Evolutionary conservation across 2,329 filamentous ascomycete species (phyloP).

Genomic region (Fusarium nygamai): DNA sequence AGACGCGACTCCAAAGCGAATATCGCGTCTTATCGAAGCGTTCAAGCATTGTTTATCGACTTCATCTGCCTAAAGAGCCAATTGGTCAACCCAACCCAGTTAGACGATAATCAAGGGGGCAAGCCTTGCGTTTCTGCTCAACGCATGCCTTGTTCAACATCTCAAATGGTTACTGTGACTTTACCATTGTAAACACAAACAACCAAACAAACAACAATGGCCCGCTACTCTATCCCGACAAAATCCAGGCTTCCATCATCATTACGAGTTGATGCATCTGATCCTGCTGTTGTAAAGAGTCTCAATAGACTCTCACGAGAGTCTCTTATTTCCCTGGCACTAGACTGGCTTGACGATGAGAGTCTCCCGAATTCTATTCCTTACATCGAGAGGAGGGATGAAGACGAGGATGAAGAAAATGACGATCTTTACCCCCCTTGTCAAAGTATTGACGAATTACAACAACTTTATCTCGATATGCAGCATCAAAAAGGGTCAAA

Average conservation of each 20-base stretch:
- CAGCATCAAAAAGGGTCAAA: constrained; percentile 69
- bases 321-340: constrained; percentile 75
- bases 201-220: constrained; percentile 51
- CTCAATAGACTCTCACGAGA: constrained; percentile 76
- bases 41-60: constrained; percentile 12
- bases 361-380: constrained; percentile 65
- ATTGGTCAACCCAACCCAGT: neutral
- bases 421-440: constrained; percentile 77
- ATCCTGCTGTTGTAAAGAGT: constrained; percentile 71
- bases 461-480: constrained; percentile 70
- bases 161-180: neutral
- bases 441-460: constrained; percentile 71
- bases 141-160: constrained; percentile 5
- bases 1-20: constrained; percentile 24
- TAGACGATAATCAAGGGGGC: neutral
- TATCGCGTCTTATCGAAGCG: constrained; percentile 22
- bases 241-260: constrained; percentile 76
- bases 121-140: neutral
- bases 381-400: constrained; percentile 49
- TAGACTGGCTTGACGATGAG: constrained; percentile 79
- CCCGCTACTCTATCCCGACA: constrained; percentile 73
- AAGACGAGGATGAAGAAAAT: constrained; percentile 65
- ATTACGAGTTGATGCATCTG: constrained; percentile 73
- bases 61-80: neutral
- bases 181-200: constrained; percentile 18